phyloP scores from a whole-genome alignment of 1,284 basidiomycete species.

The Coniferiporia sulphurascens region DNA sequence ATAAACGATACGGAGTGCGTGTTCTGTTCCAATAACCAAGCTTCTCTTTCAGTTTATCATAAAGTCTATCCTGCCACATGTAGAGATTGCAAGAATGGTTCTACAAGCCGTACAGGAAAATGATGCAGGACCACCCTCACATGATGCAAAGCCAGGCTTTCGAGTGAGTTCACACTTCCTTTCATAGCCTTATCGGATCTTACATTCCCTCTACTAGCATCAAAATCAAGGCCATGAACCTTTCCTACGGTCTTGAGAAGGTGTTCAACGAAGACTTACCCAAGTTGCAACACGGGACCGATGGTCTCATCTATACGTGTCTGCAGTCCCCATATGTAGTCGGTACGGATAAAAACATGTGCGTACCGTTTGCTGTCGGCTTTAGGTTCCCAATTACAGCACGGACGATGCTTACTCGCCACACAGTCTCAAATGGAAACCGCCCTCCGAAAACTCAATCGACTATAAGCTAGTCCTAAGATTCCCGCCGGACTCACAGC shows the following conservation, averaged over 20 bases:
- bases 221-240: constrained; percentile 81
- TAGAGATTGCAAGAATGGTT: constrained; percentile 85
- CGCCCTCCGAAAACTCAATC: constrained; percentile 95
- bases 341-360: constrained; percentile 95
- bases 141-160: constrained; percentile 73
- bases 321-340: constrained; percentile 79
- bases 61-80: background rate
- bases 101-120: constrained; percentile 73
- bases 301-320: constrained; percentile 96
- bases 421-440: constrained; percentile 94
- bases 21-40: background rate
- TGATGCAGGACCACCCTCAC: constrained; percentile 63
- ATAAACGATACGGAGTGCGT: constrained; percentile 88
- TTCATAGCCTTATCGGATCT: background rate
- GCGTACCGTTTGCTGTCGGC: background rate
- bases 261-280: constrained; percentile 86
- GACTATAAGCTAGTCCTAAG: constrained; percentile 94
- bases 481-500: constrained; percentile 68
- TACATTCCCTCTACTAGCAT: constrained; percentile 49
- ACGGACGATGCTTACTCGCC: background rate
- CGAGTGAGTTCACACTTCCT: constrained; percentile 52
- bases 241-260: constrained; percentile 85
- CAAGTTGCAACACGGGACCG: constrained; percentile 87
- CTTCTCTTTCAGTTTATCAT: background rate
- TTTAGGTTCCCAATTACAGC: background rate